Conservation (phyloP, 805 yeast genomes). For the Nadsonia fulvescens region DNA sequence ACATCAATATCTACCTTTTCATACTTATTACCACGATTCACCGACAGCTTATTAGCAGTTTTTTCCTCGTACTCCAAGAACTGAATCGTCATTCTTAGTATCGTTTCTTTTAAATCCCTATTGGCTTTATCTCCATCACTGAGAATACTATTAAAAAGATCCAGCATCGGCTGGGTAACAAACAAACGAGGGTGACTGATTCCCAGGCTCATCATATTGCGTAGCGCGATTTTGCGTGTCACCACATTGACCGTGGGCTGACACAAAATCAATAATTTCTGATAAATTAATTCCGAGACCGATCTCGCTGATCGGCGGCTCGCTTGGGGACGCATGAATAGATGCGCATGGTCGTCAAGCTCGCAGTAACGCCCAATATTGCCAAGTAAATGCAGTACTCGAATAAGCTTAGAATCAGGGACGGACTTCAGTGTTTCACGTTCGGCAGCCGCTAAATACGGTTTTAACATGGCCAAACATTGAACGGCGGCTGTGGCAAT, state of each 20-base stretch:
- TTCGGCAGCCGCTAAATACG: constrained; percentile 22
- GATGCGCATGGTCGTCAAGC: constrained; percentile 28
- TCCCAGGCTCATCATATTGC: constrained; percentile 41
- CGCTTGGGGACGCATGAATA: constrained; percentile 19
- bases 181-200: constrained; percentile 49
- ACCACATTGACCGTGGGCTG: constrained; percentile 27
- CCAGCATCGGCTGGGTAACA: too few species aligned
- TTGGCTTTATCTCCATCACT: constrained; percentile 33
- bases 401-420: constrained; percentile 29
- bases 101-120: constrained; percentile 27
- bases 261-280: constrained; percentile 16
- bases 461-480: constrained; percentile 33
- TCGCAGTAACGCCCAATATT: constrained; percentile 53
- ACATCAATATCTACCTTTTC: constrained; percentile 31
- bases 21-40: constrained; percentile 26
- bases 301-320: too few species aligned
- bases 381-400: constrained; percentile 47
- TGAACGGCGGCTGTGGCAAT: constrained; percentile 48
- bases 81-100: constrained; percentile 37
- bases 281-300: constrained; percentile 2
- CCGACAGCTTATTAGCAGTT: constrained; percentile 8
- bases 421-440: constrained; percentile 8
- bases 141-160: constrained; percentile 31
- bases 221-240: constrained; percentile 35
- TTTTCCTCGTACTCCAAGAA: constrained; percentile 32